Percentiles rank a stretch among this genome's conserved stretches.
Evolutionary conservation across 805 yeast genomes (phyloP).

Genomic region (Kuraishia cidri): DNA sequence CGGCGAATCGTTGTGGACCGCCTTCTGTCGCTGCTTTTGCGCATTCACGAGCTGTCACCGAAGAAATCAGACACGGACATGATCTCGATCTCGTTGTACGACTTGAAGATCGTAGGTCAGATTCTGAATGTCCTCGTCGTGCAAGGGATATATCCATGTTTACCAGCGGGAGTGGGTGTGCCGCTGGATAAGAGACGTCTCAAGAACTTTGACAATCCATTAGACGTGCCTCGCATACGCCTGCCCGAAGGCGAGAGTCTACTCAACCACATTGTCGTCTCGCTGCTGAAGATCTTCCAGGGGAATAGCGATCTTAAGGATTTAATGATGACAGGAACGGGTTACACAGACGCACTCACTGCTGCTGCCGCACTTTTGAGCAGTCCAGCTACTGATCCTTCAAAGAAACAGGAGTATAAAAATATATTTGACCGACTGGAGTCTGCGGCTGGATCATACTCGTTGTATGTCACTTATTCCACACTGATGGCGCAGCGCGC

Average conservation of each 20-base stretch:
- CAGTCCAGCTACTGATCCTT: slow-evolving; percentile 14
- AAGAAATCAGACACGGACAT: no score
- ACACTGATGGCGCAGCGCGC: slow-evolving; percentile 41
- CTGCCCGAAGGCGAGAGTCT: slow-evolving; percentile 9
- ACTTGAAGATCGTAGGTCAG: slow-evolving; percentile 65
- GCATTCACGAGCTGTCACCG: no score
- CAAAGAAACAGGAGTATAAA: slow-evolving; percentile 2
- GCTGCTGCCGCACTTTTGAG: slow-evolving; percentile 34
- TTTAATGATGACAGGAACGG: slow-evolving; percentile 54
- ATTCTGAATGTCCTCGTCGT: slow-evolving; percentile 56
- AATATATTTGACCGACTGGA: slow-evolving; percentile 22
- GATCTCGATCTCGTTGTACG: slow-evolving; percentile 72
- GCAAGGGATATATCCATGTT: slow-evolving; percentile 61
- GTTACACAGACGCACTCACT: slow-evolving; percentile 51
- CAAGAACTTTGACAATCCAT: slow-evolving; percentile 28
- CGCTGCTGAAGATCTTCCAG: slow-evolving; percentile 24
- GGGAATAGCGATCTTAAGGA: slow-evolving; percentile 40
- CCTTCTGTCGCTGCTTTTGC: no score
- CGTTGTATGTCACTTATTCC: slow-evolving; percentile 52
- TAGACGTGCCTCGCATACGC: slow-evolving; percentile 12
- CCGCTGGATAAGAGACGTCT: slow-evolving; percentile 54
- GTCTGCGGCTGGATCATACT: slow-evolving; percentile 51
- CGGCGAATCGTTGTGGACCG: no score
- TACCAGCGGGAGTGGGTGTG: slow-evolving; percentile 50
- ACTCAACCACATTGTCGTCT: slow-evolving; percentile 13